Evolutionary conservation across 78 protist genomes (phyloP), one percentile per base, ranked within the genome.

Genomic region (Dictyostelium brefeldianum): DNA sequence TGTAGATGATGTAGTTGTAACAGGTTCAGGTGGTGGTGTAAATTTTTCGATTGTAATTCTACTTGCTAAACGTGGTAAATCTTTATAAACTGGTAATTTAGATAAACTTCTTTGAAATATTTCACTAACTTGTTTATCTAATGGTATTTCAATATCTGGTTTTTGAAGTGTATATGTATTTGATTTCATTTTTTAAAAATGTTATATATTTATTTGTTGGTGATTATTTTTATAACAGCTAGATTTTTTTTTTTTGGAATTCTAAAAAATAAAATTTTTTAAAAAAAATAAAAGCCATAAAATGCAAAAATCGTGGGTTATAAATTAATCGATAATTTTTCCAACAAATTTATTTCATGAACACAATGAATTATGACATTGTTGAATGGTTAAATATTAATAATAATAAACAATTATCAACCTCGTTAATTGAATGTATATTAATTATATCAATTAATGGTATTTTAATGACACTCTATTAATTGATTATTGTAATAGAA

Each of bases 51-150:
- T 83, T 5, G 43, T 8, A 48, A 83, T 83, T 56, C 91, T 69
- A 22, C 91, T 81, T 25, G 91, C 91, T 8, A 83, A 65, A 51
- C 91, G 56, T 15, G 91, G 91, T 83, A 83, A 59, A 83, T 83
- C 91, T 73, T 83, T 83, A 71, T n/a, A 83, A 54, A 83, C 81
- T n/a, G 91, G 91, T 64, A 81, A n/a, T 50, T 9, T 64, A 15
- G 14, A 25, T 46, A 81, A 64, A 9, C 15, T 17, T 18, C 47
- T 81, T 67, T 67, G 18, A 67, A 31, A 67, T 43, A 73, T 43
- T 46, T 73, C 22, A 31, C 46, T 57, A 46, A 73, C 47, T 46
- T 36, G 56, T 46, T 36, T n/a, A 20, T 73, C 79, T n/a, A 73
- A 73, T 20, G 79, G 56, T 73, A 73, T 46, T 73, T 73, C 79